phyloP scores from a whole-genome alignment of 2,329 filamentous ascomycete genomes.

The Orbilia brochopaga region DNA sequence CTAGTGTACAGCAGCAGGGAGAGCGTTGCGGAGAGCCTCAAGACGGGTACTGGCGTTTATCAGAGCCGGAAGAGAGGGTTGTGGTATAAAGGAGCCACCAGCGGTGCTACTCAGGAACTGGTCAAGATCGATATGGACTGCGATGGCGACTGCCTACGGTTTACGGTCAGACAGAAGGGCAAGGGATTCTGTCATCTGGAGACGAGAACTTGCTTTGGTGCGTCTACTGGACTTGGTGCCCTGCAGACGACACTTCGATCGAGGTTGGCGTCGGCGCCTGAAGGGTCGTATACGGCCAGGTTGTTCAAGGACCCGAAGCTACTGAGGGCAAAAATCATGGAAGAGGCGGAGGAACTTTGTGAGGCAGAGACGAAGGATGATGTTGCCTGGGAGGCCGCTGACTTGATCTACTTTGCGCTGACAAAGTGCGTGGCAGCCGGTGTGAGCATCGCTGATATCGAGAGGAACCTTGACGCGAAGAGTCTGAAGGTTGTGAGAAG shows the following conservation, averaged over 20 bases:
- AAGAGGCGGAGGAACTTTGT: constrained; percentile 94
- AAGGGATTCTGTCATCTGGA: constrained; percentile 91
- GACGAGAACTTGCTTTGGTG: constrained; percentile 89
- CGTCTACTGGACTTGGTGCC: constrained; percentile 77
- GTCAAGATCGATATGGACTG: constrained; percentile 86
- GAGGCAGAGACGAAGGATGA: constrained; percentile 81
- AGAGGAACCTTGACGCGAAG: constrained; percentile 91
- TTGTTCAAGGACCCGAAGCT: constrained; percentile 92
- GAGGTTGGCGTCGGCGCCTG: constrained; percentile 80
- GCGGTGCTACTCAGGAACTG: constrained; percentile 90
- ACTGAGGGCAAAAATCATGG: constrained; percentile 93
- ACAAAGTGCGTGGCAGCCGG: constrained; percentile 86
- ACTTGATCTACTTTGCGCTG: constrained; percentile 93
- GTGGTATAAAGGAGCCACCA: constrained; percentile 96
- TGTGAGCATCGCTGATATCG: constrained; percentile 85
- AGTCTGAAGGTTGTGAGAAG: constrained; percentile 92
- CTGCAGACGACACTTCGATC: constrained; percentile 85
- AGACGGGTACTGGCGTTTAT: constrained; percentile 84
- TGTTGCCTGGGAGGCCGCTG: constrained; percentile 90
- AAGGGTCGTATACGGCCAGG: constrained; percentile 89
- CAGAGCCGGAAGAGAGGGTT: constrained; percentile 93
- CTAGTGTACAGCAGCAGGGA: constrained; percentile 93
- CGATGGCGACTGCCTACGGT: constrained; percentile 89
- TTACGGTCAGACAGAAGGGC: constrained; percentile 87
- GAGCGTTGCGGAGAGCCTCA: constrained; percentile 84